Conservation (phyloP, 1,284 basidiomycete species). For the Cutaneotrichosporon dermatis region DNA sequence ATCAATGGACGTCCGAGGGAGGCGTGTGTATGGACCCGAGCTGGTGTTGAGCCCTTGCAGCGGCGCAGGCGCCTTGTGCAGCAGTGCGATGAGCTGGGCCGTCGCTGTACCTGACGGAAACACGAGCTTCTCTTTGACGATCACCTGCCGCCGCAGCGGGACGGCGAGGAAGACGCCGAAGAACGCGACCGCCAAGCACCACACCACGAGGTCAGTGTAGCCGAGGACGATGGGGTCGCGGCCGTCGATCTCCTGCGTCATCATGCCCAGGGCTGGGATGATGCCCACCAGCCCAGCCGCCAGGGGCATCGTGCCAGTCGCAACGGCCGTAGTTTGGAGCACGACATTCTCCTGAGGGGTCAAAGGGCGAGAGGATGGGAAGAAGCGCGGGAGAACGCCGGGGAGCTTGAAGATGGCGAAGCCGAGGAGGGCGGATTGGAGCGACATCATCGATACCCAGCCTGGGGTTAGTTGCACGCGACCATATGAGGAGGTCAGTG, state of each 20-base stretch:
- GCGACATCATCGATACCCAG: slow-evolving; percentile 69
- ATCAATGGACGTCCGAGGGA: slow-evolving; percentile 12
- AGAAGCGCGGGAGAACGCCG: slow-evolving; percentile 53
- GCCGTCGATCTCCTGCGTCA: slow-evolving; percentile 71
- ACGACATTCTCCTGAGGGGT: slow-evolving; percentile 87
- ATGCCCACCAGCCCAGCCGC: slow-evolving; percentile 94
- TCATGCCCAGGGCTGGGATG: slow-evolving; percentile 77
- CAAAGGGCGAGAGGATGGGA: slow-evolving; percentile 52
- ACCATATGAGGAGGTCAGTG: too few species aligned
- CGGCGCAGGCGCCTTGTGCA: slow-evolving; percentile 57
- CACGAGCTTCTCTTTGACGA: slow-evolving; percentile 85
- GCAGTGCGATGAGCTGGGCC: slow-evolving; percentile 88
- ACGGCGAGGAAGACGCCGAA: slow-evolving; percentile 94
- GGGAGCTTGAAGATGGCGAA: slow-evolving; percentile 73
- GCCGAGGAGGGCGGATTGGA: slow-evolving; percentile 86
- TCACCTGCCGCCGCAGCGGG: slow-evolving; percentile 90
- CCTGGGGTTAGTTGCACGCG: slow-evolving; percentile 23
- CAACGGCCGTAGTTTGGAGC: slow-evolving; percentile 90
- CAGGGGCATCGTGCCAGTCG: slow-evolving; percentile 78
- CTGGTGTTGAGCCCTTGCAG: slow-evolving; percentile 15
- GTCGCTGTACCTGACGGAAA: slow-evolving; percentile 97
- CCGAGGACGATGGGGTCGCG: slow-evolving; percentile 66
- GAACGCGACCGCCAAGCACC: slow-evolving; percentile 71
- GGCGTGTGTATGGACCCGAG: slow-evolving; percentile 25
- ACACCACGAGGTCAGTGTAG: slow-evolving; percentile 67